These are phyloP conservation scores for Ceratocystis harringtonii DNA, from an alignment of 2,329 filamentous ascomycete species.

Conservation along the genomic window DNA sequence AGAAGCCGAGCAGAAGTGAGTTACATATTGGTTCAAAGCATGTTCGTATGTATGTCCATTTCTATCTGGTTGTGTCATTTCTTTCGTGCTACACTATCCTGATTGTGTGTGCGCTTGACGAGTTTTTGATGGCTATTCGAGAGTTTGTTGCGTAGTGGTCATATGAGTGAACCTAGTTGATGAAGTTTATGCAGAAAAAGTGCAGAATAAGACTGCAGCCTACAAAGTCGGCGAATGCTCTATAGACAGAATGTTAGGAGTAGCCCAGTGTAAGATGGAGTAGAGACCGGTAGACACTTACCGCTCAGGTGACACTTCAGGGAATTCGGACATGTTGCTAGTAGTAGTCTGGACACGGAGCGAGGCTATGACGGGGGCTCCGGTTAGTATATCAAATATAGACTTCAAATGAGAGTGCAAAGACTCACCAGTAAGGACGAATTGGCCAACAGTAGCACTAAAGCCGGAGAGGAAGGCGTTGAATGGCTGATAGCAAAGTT, in stretches of 20 bases:
- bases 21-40: not conserved
- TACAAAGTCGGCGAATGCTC: conserved; percentile 91
- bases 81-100: conserved; percentile 1
- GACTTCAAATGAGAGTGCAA: not conserved
- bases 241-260: conserved; percentile 25
- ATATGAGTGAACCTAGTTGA: conserved; percentile 52
- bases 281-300: conserved; percentile 26
- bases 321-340: conserved; percentile 65
- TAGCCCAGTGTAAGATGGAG: not conserved
- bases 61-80: conserved; percentile 4
- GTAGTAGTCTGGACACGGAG: conserved; percentile 84
- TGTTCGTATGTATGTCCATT: conserved; percentile 7
- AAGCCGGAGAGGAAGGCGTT: conserved; percentile 97
- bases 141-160: not conserved
- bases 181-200: conserved; percentile 99
- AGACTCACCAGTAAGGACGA: conserved; percentile 71
- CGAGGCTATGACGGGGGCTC: conserved; percentile 33
- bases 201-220: conserved; percentile 91
- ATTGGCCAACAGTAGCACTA: conserved; percentile 86
- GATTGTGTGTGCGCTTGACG: not conserved
- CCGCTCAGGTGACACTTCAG: conserved; percentile 65
- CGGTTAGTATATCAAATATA: not conserved
- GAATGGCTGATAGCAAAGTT: conserved; percentile 54
- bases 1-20: not conserved
- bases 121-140: not conserved